Base-by-base conservation (phyloP, 345 rosid genomes). In the Balakata baccata region DNA sequence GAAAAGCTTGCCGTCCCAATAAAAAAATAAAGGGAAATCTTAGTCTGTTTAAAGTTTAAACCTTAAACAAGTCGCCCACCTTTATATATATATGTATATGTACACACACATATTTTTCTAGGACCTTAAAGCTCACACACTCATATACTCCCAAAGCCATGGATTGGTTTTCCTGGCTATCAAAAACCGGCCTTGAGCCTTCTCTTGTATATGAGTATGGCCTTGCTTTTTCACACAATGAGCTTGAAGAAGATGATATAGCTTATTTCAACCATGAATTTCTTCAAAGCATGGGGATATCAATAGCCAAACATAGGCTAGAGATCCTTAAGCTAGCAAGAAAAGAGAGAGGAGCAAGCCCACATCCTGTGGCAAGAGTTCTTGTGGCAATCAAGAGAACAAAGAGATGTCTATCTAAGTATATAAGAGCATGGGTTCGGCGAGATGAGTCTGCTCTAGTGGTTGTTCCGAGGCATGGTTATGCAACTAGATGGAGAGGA, bases 91-190 rank as follows among this genome's bases (percentile, higher is more conserved):
- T 29, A 29, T 29, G 2, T 29, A 29, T 29, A 0, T 57, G 3
- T 23, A 4, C 6, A 11, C 13, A 12, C 66, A 49, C 29, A 3
- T 22, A 29, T 29, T 51, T 37, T 64, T 56, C 70, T 23, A 20
- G 41, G 7, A 64, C 71, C 63, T 47, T 11, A 5, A 64, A 52
- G 45, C 67, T 43, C 66, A 9, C 7, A 61, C 64, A 11, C 17
- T 4, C 18, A 23, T 23, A 37, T n/a, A 64, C 39, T 29, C 4
- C 5, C 49, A 65, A 62, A 47, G 41, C 37, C 38, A 92, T 92
- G 99, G 97, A 95, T 69, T 95, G 99, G 99, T 92, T 88, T 82
- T 84, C 96, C 7, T 95, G 99, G 99, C 89, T 95, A 7, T 87
- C 98, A 38, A 89, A 81, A 78, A 86, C 94, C 1, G 83, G 83